Evolutionary conservation across 2,329 filamentous ascomycete genomes (phyloP).

Genomic region (Cladobotryum mycophilum): DNA sequence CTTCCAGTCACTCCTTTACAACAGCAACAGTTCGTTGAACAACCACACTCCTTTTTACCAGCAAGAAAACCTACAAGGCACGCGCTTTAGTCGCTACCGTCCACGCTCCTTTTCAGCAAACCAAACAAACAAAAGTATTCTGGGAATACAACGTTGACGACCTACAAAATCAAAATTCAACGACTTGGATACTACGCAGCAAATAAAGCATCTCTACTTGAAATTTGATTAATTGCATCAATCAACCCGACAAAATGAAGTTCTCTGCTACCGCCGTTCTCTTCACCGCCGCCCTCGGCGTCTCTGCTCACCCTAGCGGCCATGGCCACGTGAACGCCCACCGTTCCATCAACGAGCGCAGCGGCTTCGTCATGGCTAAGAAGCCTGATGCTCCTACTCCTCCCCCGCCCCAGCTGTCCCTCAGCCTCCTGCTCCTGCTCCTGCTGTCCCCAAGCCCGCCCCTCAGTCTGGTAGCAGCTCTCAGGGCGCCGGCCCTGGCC

Average conservation of each 20-base stretch:
- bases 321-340: slow-evolving; percentile 30
- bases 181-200: no score
- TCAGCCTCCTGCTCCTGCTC: slow-evolving; percentile 12
- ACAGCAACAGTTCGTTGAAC: slow-evolving; percentile 10
- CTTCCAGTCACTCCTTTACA: slow-evolving; percentile 19
- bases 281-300: slow-evolving; percentile 36
- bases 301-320: slow-evolving; percentile 35
- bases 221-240: neutral
- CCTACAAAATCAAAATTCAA: neutral
- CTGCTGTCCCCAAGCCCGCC: slow-evolving; percentile 6
- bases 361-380: slow-evolving; percentile 29
- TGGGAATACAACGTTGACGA: slow-evolving; percentile 11
- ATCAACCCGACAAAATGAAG: slow-evolving; percentile 31
- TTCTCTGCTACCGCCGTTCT: slow-evolving; percentile 31
- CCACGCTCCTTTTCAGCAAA: slow-evolving; percentile 9
- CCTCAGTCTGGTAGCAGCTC: slow-evolving; percentile 1
- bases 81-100: slow-evolving; percentile 9
- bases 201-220: no score
- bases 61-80: slow-evolving; percentile 1
- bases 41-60: slow-evolving; percentile 11
- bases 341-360: slow-evolving; percentile 25
- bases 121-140: slow-evolving; percentile 11
- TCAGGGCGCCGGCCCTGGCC: slow-evolving; percentile 14
- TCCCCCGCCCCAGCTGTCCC: slow-evolving; percentile 9
- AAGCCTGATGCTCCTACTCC: slow-evolving; percentile 24